Base-by-base conservation (phyloP, 2,329 filamentous ascomycete species). In the Fusarium sp. region DNA sequence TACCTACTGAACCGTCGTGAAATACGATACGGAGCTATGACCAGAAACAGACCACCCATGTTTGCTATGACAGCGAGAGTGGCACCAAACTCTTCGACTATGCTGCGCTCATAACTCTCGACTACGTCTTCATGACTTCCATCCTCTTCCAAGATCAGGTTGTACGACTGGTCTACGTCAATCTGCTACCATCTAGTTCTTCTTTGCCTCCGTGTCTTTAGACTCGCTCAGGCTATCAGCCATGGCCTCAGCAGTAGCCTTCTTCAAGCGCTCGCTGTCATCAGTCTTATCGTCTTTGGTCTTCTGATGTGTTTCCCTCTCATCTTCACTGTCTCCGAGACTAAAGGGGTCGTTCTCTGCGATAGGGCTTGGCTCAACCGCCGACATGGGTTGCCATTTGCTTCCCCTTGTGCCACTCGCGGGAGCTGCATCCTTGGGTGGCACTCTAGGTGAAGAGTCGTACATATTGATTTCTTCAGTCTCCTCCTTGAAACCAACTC, bases 351-450 rank as follows among this genome's bases (percentile, higher is more conserved):
- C 96, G 77, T 97, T 96, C 76, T 98, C 95, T 18, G 89, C 88
- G 70, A 97, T 93, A 19, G 96, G 95, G 72, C 90, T 92, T 2
- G 95, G 94, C 56, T 97, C 73, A 19, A 98, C 91, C 0, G 92
- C 88, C 18, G 95, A 94, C 76, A 99, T 85, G 15, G 96, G 96
- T 82, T 99, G 96, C 96, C 96, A 99, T 85, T 99, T 99, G 88
- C 95, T 98, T 50, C 89, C 83, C 84, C 95, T 96, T 74, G 85
- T 83, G 53, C 87, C 86, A n/a, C 85, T 81, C 30, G 80, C 80
- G 38, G 83, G 79, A 35, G 81, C 78, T 68, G 75, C 83, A 79
- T 87, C 90, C 82, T 87, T 90, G 74, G 85, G 85, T 33, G 82
- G 86, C 59, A 85, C 84, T 80, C 80, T 86, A 37, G 91, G 89